These are phyloP conservation scores for Cladosporium phlei DNA, from an alignment of 2,329 filamentous ascomycete species.

Conservation along the genomic window DNA sequence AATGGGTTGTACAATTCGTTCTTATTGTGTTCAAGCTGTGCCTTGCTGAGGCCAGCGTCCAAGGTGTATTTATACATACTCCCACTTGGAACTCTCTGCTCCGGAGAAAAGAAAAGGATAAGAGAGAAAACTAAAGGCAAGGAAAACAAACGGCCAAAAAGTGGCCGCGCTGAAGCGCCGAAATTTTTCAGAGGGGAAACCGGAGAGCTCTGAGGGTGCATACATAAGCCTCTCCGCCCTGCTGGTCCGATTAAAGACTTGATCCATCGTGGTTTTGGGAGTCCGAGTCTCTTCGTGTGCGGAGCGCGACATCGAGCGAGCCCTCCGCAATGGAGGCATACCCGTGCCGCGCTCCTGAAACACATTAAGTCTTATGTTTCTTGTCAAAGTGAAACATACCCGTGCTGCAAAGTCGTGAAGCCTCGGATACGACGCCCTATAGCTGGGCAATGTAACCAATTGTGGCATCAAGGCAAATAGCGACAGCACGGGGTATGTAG, in stretches of 20 bases:
- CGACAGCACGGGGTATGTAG: background rate
- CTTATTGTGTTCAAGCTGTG: constrained; percentile 7
- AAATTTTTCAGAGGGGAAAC: too few relatives aligned
- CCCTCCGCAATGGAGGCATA: background rate
- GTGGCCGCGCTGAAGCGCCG: constrained; percentile 5
- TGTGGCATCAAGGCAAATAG: too few relatives aligned
- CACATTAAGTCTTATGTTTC: constrained; percentile 16
- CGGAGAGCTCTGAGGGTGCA: too few relatives aligned
- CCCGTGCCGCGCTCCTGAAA: constrained; percentile 11
- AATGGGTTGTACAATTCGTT: background rate
- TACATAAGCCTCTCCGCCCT: too few relatives aligned
- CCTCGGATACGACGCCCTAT: too few relatives aligned
- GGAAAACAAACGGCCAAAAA: too few relatives aligned
- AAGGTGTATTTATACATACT: constrained; percentile 15
- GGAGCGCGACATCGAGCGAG: background rate
- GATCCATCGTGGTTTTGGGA: too few relatives aligned
- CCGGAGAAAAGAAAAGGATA: constrained; percentile 7
- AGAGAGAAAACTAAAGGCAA: constrained; percentile 5
- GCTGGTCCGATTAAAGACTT: background rate
- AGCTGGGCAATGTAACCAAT: too few relatives aligned
- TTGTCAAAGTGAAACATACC: constrained; percentile 12
- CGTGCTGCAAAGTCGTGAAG: constrained; percentile 1
- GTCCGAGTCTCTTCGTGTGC: background rate
- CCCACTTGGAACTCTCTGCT: constrained; percentile 9
- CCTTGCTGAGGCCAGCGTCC: constrained; percentile 12